phyloP scores from a whole-genome alignment of 2,329 filamentous ascomycete species.

The Sarocladium brachiariae region DNA sequence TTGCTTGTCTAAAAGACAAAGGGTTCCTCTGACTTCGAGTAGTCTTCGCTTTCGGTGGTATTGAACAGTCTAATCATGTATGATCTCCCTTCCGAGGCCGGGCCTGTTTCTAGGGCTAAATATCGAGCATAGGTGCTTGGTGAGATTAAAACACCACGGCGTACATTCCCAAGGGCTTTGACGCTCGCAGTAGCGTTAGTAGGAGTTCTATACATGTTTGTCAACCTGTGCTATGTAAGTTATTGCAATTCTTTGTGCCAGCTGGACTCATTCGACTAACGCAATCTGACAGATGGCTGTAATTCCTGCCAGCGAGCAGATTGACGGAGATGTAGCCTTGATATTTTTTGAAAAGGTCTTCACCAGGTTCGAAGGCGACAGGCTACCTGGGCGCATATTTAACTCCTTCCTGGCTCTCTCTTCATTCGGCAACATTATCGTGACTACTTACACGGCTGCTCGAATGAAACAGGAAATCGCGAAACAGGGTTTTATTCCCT shows the following conservation, averaged over 20 bases:
- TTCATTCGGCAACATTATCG: conserved; percentile 49
- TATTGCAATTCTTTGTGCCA: conserved; percentile 23
- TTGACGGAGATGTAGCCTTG: conserved; percentile 21
- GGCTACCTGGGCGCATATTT: conserved; percentile 29
- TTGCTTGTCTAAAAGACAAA: too few species aligned
- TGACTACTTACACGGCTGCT: conserved; percentile 49
- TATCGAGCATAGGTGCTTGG: conserved; percentile 23
- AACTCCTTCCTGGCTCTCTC: conserved; percentile 46
- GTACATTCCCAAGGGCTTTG: conserved; percentile 26
- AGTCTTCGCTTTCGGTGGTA: conserved; percentile 31
- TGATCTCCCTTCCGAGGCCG: background rate
- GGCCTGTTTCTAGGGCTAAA: too few species aligned
- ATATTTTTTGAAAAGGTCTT: conserved; percentile 28
- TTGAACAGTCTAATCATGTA: conserved; percentile 30
- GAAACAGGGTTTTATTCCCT: conserved; percentile 49
- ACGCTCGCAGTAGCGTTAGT: conserved; percentile 23
- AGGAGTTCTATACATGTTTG: conserved; percentile 26
- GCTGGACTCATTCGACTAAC: background rate
- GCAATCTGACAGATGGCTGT: conserved; percentile 31
- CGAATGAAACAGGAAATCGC: conserved; percentile 55
- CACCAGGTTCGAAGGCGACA: conserved; percentile 21
- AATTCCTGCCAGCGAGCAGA: conserved; percentile 20
- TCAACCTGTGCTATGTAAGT: conserved; percentile 16
- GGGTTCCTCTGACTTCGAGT: background rate
- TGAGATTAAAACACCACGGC: conserved; percentile 23